These are phyloP conservation scores for Stygiomarasmius scandens DNA, from an alignment of 1,284 basidiomycete species.

Conservation along the genomic window DNA sequence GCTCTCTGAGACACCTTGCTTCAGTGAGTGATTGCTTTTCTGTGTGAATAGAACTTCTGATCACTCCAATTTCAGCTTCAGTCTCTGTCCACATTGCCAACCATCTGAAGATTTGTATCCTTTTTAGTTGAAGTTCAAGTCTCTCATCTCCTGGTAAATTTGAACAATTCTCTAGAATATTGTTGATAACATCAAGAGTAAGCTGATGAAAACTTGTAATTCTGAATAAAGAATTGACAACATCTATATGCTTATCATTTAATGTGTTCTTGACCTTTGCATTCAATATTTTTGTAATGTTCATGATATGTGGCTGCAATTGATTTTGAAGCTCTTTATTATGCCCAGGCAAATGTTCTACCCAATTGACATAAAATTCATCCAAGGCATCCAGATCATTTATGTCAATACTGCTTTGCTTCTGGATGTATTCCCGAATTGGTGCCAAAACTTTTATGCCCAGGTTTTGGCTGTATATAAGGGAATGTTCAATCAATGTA, in stretches of 20 bases:
- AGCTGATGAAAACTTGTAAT: background rate
- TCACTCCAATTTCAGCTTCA: background rate
- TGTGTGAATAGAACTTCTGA: background rate
- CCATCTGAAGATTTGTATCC: background rate
- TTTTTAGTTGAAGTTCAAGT: background rate
- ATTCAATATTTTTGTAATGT: background rate
- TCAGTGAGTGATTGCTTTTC: background rate
- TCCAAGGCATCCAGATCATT: background rate
- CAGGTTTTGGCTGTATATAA: background rate
- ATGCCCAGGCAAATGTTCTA: too few species aligned
- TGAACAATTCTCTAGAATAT: background rate
- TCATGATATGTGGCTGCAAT: background rate
- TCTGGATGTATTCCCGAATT: too few species aligned
- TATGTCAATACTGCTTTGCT: background rate
- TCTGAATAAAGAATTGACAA: background rate
- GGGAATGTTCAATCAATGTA: background rate
- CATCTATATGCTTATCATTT: background rate
- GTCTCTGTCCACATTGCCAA: background rate
- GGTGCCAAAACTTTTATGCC: background rate
- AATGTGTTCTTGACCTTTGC: background rate
- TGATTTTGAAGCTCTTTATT: background rate
- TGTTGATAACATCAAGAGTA: background rate
- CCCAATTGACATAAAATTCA: background rate
- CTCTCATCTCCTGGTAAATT: background rate
- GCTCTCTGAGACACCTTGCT: conserved; percentile 2